Conservation (phyloP, 257 asterid genomes). For the Handroanthus guayacan region DNA sequence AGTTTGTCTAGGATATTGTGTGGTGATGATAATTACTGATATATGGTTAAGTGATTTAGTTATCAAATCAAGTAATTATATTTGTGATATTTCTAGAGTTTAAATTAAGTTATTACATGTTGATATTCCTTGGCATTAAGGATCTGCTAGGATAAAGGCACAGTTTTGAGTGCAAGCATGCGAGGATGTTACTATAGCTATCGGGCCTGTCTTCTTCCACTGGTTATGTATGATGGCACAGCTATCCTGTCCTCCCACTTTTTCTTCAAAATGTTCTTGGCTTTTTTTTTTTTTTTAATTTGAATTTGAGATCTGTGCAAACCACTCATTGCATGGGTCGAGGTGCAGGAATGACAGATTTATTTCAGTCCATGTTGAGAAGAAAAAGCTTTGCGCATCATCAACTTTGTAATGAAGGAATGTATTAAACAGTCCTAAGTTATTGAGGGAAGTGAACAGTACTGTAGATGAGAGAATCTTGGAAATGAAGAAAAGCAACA, state of each 20-base stretch:
- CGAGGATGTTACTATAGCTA: neutral
- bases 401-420: neutral
- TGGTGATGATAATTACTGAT: neutral
- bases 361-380: neutral
- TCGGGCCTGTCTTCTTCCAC: neutral
- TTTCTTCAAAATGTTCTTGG: constrained; percentile 1
- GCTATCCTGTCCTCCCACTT: neutral
- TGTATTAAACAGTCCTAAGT: neutral
- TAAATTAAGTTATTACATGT: neutral
- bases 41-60: neutral
- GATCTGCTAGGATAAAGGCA: neutral
- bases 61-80: constrained; percentile 15
- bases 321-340: constrained; percentile 7
- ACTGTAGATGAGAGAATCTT: neutral
- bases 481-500: neutral
- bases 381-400: neutral
- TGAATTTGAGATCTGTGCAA: neutral
- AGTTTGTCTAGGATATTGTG: neutral
- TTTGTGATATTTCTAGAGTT: constrained; percentile 13
- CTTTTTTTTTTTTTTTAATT: neutral
- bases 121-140: constrained; percentile 4
- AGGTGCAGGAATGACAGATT: neutral
- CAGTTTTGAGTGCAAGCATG: neutral
- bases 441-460: neutral
- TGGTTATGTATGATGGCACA: neutral